These are phyloP conservation scores for Dianthus caryophyllus DNA, from an alignment of 148 eudicot species.

Conservation along the genomic window DNA sequence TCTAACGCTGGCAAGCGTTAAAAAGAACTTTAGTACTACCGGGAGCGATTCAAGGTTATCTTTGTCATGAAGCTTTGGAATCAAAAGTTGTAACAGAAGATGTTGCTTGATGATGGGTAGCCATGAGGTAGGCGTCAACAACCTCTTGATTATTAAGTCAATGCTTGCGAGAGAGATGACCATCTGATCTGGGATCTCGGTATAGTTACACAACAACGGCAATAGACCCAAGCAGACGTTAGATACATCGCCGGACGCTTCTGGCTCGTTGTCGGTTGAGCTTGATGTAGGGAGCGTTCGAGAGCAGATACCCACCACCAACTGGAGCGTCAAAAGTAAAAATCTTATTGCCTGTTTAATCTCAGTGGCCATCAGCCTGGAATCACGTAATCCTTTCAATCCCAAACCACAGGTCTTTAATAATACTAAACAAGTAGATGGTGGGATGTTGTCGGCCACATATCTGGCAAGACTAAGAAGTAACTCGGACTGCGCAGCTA, in stretches of 20 bases:
- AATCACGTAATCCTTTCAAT: constrained; percentile 58
- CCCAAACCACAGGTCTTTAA: constrained; percentile 54
- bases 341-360: constrained; percentile 42
- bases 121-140: constrained; percentile 65
- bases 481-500: constrained; percentile 64
- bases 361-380: constrained; percentile 34
- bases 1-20: constrained; percentile 68
- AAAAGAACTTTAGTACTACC: constrained; percentile 62
- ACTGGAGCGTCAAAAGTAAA: constrained; percentile 50
- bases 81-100: constrained; percentile 57
- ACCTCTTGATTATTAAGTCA: constrained; percentile 55
- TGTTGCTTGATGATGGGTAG: constrained; percentile 71
- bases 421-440: constrained; percentile 38
- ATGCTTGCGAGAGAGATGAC: constrained; percentile 56
- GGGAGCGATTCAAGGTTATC: constrained; percentile 31
- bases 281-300: constrained; percentile 24
- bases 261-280: constrained; percentile 30
- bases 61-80: constrained; percentile 61
- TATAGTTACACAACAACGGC: constrained; percentile 70
- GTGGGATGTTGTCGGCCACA: constrained; percentile 31
- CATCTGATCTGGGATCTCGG: constrained; percentile 50
- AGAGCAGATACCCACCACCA: constrained; percentile 35
- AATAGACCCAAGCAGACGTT: constrained; percentile 61
- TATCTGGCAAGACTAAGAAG: constrained; percentile 54
- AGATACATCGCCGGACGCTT: constrained; percentile 43